Conservation (phyloP, 2,329 filamentous ascomycete species). For the Neocucurbitaria cava region DNA sequence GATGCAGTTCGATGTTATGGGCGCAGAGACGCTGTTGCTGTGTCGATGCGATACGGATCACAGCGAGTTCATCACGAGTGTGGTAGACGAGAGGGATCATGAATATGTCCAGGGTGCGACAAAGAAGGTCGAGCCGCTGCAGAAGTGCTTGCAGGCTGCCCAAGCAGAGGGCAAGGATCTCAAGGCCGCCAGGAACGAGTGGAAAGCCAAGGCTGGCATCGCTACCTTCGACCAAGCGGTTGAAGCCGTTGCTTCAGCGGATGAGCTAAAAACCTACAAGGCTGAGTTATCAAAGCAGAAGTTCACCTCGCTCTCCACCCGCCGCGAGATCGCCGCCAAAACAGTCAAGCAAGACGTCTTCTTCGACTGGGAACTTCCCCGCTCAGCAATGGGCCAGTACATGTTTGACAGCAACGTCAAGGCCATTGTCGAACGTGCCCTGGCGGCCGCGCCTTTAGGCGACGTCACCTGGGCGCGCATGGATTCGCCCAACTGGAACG, state of each 20-base stretch:
- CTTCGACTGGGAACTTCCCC: constrained; percentile 47
- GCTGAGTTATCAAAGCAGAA: constrained; percentile 10
- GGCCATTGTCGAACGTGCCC: constrained; percentile 42
- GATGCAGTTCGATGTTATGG: constrained; percentile 53
- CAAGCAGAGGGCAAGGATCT: constrained; percentile 31
- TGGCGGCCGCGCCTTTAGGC: constrained; percentile 47
- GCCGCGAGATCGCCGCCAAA: constrained; percentile 27
- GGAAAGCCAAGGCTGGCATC: constrained; percentile 41
- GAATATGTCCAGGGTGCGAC: constrained; percentile 51
- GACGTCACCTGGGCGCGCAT: constrained; percentile 50
- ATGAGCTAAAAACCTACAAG: constrained; percentile 36
- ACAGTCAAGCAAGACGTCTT: constrained; percentile 25
- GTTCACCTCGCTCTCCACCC: constrained; percentile 6
- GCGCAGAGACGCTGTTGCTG: constrained; percentile 49
- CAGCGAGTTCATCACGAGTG: constrained; percentile 50
- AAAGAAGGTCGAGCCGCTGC: constrained; percentile 35
- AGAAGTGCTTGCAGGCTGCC: constrained; percentile 29
- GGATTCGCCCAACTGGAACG: constrained; percentile 45
- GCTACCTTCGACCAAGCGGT: constrained; percentile 49
- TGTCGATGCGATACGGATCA: constrained; percentile 50
- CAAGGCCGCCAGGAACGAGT: constrained; percentile 36
- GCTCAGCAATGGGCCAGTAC: constrained; percentile 46
- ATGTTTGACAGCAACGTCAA: constrained; percentile 43
- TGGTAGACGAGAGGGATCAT: constrained; percentile 49
- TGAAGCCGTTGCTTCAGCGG: constrained; percentile 27